A percentile compares a stretch with the other conserved stretches of the same genome.
phyloP scores from a whole-genome alignment of 1,284 basidiomycete species.

The Puccinia hordei region DNA sequence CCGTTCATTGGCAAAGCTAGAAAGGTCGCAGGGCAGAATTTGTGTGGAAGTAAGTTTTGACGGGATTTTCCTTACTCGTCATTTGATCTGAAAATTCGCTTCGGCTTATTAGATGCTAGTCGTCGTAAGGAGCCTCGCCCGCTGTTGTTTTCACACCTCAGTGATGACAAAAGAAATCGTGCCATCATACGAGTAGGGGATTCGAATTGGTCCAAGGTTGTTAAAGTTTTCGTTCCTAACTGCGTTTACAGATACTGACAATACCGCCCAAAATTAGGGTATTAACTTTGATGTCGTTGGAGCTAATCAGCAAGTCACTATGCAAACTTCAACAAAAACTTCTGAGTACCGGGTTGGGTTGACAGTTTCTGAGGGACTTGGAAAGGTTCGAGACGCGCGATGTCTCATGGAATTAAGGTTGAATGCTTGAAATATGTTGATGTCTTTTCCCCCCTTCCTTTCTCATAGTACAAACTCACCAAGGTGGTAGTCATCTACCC shows the following conservation, averaged over 20 bases:
- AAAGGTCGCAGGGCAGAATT: conserved; percentile 79
- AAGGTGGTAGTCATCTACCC: conserved; percentile 50
- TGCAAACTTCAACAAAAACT: conserved; percentile 70
- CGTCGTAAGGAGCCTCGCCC: conserved; percentile 58
- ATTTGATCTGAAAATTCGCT: not conserved
- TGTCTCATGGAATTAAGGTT: not conserved
- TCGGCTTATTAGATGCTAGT: conserved; percentile 61
- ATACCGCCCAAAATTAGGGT: conserved; percentile 62
- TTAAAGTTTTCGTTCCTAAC: conserved; percentile 40
- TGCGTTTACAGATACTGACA: conserved; percentile 18
- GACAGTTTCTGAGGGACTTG: conserved; percentile 80
- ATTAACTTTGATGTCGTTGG: conserved; percentile 86
- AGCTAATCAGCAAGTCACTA: conserved; percentile 81
- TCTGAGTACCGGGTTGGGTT: conserved; percentile 84
- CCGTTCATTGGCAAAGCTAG: conserved; percentile 72
- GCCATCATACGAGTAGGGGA: conserved; percentile 82
- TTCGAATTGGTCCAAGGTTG: conserved; percentile 87
- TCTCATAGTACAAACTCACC: conserved; percentile 46
- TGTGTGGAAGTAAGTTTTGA: conserved; percentile 58
- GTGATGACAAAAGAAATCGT: conserved; percentile 75
- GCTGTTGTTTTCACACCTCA: conserved; percentile 78
- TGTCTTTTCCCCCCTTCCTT: not conserved
- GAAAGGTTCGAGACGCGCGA: conserved; percentile 25
- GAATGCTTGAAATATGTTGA: not conserved
- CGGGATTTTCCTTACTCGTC: conserved; percentile 6